Evolutionary conservation across 345 rosid species (phyloP), one percentile per base, ranked within the genome.

Genomic region (Salix dunnii): DNA sequence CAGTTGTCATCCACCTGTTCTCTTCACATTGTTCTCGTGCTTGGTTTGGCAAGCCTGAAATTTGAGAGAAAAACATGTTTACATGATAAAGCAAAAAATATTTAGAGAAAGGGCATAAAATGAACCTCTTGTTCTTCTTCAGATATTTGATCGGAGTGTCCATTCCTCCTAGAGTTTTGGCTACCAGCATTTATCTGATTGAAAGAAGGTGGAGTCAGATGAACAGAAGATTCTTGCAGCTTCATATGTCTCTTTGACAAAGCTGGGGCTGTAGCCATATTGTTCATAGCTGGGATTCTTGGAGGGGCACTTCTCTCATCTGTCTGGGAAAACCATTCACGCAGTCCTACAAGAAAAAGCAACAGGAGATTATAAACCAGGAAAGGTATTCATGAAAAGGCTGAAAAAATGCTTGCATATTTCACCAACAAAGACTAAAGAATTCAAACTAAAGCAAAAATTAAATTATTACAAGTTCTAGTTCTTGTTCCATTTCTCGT

Each of bases 271-370:
- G 97, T 87, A 42, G 97, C 87, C 97, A 96, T 94, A 82, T 92
- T 96, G 81, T 91, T 97, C 99, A 96, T 96, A 77, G 88, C 97
- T 27, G 98, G 97, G 40, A 96, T 96, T 85, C 98, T 91, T 8
- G 94, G 96, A 49, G 92, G 94, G 78, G 91, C 88, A 86, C 91
- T 90, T 80, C 98, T 89, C 84, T 90, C 98, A 87, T 96, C 99
- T 62, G 93, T 92, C 85, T 94, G 98, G 46, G 95, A 81, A 85
- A 96, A 94, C 96, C 97, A 96, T 82, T 96, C 99, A 2, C 97
- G 97, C 80, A 96, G 79, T 83, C 99, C 99, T 96, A 84, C 51
- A 55, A 73, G 27, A 46, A 72, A 64, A 69, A 18, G 31, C 58
- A 73, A 53, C 49, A 79, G 64, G 66, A 71, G 42, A 77, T 70